phyloP scores from a whole-genome alignment of 2,329 filamentous ascomycete genomes.

The Colletotrichum camelliae region DNA sequence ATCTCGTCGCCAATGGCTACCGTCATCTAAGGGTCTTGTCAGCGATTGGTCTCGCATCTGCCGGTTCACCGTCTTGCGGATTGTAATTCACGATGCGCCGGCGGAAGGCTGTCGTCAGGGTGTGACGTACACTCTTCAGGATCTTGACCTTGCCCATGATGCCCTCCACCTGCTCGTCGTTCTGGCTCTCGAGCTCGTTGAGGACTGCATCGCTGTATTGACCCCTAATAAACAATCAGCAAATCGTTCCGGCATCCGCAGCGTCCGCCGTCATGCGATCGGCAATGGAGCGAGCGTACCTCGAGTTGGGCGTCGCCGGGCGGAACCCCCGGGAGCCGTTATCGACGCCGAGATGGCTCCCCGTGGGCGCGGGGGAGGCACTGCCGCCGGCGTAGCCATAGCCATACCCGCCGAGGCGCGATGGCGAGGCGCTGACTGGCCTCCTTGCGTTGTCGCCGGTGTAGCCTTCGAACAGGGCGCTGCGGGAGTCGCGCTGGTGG shows the following conservation, averaged over 20 bases:
- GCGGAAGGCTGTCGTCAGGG: neutral
- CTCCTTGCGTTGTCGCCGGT: slow-evolving; percentile 51
- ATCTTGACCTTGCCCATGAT: slow-evolving; percentile 89
- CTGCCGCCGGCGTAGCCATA: slow-evolving; percentile 40
- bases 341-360: slow-evolving; percentile 33
- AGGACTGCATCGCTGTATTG: slow-evolving; percentile 94
- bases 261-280: neutral
- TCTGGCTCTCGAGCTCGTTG: slow-evolving; percentile 94
- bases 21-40: slow-evolving; percentile 71
- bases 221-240: slow-evolving; percentile 57
- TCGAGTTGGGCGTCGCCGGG: slow-evolving; percentile 74
- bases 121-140: slow-evolving; percentile 78
- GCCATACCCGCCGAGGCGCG: slow-evolving; percentile 55
- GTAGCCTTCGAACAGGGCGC: slow-evolving; percentile 79
- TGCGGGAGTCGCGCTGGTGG: slow-evolving; percentile 76
- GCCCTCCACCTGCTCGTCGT: slow-evolving; percentile 88
- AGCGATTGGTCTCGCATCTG: neutral
- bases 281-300: slow-evolving; percentile 41
- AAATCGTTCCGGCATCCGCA: neutral
- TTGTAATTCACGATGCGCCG: neutral
- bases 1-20: slow-evolving; percentile 95
- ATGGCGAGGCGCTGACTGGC: slow-evolving; percentile 51
- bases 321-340: slow-evolving; percentile 53
- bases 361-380: slow-evolving; percentile 11
- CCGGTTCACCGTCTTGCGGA: neutral